A percentile compares a stretch with the other conserved stretches of the same genome.
Evolutionary conservation across 495 filamentous ascomycete species (phyloP).

Genomic region (Pseudomonodictys pantanalensis): DNA sequence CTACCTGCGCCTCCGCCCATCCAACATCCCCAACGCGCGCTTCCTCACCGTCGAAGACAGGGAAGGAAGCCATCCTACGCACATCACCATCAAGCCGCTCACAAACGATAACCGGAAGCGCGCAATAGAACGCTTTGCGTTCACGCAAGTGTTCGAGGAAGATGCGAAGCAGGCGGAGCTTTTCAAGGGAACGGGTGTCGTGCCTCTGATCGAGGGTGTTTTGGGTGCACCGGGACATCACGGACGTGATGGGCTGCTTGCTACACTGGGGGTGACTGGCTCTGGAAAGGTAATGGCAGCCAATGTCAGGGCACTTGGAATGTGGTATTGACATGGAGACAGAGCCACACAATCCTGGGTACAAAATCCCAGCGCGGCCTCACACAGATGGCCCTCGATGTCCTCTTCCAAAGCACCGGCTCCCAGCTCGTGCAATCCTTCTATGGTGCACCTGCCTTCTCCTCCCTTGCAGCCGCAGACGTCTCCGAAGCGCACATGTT

Average conservation of each 20-base stretch:
- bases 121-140: slow-evolving; percentile 88
- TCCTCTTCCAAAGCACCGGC: slow-evolving; percentile 77
- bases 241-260: slow-evolving; percentile 83
- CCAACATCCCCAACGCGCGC: slow-evolving; percentile 49
- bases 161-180: slow-evolving; percentile 77
- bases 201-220: slow-evolving; percentile 74
- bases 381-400: slow-evolving; percentile 85
- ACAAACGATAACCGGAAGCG: slow-evolving; percentile 69
- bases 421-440: slow-evolving; percentile 59
- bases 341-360: slow-evolving; percentile 97
- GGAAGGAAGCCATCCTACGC: slow-evolving; percentile 56
- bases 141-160: slow-evolving; percentile 91
- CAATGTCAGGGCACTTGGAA: background rate
- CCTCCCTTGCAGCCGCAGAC: slow-evolving; percentile 72
- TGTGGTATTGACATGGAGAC: slow-evolving; percentile 2
- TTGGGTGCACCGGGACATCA: slow-evolving; percentile 64
- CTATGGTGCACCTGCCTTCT: slow-evolving; percentile 59
- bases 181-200: slow-evolving; percentile 77
- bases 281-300: slow-evolving; percentile 76
- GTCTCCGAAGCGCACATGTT: slow-evolving; percentile 80
- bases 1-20: slow-evolving; percentile 83
- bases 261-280: slow-evolving; percentile 91
- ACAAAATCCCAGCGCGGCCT: slow-evolving; percentile 81
- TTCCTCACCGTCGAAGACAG: slow-evolving; percentile 73
- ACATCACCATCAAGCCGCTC: slow-evolving; percentile 85